Conservation (phyloP, 306 rosid species). For the Pyrus pyrifolia region DNA sequence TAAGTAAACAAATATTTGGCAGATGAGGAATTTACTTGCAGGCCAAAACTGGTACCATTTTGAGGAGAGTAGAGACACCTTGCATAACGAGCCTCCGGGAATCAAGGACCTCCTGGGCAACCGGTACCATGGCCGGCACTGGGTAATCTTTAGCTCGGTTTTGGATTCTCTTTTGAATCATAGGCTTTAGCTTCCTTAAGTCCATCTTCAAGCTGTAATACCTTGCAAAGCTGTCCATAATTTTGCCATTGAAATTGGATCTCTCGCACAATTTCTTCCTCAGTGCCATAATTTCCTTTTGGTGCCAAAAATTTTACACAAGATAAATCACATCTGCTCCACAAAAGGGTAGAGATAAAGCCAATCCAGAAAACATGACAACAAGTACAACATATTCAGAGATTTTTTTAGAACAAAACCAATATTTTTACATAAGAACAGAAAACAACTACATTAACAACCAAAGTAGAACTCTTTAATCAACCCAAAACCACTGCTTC, state of each 20-base stretch:
- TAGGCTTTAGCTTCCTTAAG: no score
- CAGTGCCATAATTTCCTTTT: not conserved
- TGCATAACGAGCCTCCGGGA: no score
- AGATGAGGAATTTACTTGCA: no score
- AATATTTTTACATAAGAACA: not conserved
- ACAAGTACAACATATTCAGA: not conserved
- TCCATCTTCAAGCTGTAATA: not conserved
- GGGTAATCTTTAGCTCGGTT: no score
- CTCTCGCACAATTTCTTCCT: slow-evolving; percentile 1
- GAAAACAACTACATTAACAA: not conserved
- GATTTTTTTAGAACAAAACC: no score
- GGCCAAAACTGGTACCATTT: no score
- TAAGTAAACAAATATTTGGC: no score
- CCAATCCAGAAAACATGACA: not conserved
- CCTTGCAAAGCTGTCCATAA: not conserved
- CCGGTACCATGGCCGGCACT: no score
- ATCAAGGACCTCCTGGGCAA: no score
- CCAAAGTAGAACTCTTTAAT: not conserved
- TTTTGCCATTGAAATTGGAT: not conserved
- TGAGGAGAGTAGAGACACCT: no score
- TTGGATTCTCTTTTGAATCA: no score
- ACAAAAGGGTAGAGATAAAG: not conserved
- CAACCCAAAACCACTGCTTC: not conserved
- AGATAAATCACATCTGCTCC: not conserved
- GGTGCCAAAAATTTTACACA: not conserved